phyloP scores from a whole-genome alignment of 805 yeast genomes.

The Candida boleticola region DNA sequence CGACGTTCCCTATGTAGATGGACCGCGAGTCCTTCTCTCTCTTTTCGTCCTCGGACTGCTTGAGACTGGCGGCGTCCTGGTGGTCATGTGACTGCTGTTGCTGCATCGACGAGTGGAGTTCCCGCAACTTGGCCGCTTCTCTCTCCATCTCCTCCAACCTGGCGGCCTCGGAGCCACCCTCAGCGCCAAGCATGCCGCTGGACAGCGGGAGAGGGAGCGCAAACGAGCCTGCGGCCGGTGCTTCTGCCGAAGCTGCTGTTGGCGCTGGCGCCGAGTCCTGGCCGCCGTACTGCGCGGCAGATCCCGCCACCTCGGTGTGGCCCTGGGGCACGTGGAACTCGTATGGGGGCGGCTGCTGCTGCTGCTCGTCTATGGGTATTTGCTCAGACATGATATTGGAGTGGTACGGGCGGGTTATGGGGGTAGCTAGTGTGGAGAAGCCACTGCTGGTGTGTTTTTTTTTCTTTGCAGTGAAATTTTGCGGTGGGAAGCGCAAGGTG shows the following conservation, averaged over 20 bases:
- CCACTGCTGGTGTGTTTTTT: background rate
- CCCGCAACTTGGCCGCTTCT: slow-evolving; percentile 62
- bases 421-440: background rate
- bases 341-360: background rate
- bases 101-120: slow-evolving; percentile 49
- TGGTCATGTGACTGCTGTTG: slow-evolving; percentile 34
- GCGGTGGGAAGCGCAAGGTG: background rate
- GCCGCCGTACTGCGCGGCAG: background rate
- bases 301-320: background rate
- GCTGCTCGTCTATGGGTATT: slow-evolving; percentile 4
- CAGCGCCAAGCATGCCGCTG: background rate
- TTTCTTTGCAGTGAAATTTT: background rate
- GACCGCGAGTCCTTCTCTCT: slow-evolving; percentile 75
- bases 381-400: slow-evolving; percentile 2
- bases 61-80: slow-evolving; percentile 8
- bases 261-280: background rate
- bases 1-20: slow-evolving; percentile 82
- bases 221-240: background rate
- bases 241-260: background rate
- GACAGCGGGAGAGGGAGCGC: background rate
- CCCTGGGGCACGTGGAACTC: background rate
- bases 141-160: slow-evolving; percentile 55
- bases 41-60: slow-evolving; percentile 42
- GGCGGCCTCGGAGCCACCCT: slow-evolving; percentile 27
- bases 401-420: background rate